Conservation (phyloP, 176 grass and related monocot genomes). For the Zoysia pacifica region DNA sequence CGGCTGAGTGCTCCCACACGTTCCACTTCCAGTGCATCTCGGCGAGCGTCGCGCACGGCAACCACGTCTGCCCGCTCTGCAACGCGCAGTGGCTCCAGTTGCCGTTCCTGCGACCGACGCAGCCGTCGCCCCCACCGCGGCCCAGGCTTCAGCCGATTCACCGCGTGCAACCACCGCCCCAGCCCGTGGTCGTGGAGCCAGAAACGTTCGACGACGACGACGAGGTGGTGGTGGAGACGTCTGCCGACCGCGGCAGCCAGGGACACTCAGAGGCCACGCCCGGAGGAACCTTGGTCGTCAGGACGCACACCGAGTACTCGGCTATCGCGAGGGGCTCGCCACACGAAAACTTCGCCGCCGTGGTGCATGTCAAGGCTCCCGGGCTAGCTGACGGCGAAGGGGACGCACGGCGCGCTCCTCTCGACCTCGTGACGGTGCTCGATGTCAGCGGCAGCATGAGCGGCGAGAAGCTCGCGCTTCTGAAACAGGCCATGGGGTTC, state of each 20-base stretch:
- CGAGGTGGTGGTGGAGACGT: neutral
- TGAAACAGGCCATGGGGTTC: slow-evolving; percentile 73
- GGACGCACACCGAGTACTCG: slow-evolving; percentile 53
- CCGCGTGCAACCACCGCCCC: neutral
- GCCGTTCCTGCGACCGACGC: slow-evolving; percentile 28
- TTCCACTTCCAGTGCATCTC: slow-evolving; percentile 82
- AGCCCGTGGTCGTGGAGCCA: neutral
- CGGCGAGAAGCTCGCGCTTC: slow-evolving; percentile 42
- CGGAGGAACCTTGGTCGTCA: slow-evolving; percentile 30
- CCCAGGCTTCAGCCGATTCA: neutral
- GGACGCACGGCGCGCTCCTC: slow-evolving; percentile 36
- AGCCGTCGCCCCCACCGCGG: neutral
- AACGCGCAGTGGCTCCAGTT: slow-evolving; percentile 55
- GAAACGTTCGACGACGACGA: slow-evolving; percentile 47
- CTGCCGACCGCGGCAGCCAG: neutral
- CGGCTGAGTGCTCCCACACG: slow-evolving; percentile 67
- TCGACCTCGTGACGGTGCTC: slow-evolving; percentile 66
- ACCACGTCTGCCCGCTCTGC: slow-evolving; percentile 77
- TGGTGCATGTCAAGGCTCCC: slow-evolving; percentile 63
- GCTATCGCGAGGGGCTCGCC: slow-evolving; percentile 32
- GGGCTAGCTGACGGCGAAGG: neutral
- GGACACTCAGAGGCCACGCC: neutral
- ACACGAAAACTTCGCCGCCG: slow-evolving; percentile 47
- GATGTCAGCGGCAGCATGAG: slow-evolving; percentile 75
- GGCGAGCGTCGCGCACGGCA: slow-evolving; percentile 49